phyloP scores from a whole-genome alignment of 345 rosid species.

The Camelina hispida region DNA sequence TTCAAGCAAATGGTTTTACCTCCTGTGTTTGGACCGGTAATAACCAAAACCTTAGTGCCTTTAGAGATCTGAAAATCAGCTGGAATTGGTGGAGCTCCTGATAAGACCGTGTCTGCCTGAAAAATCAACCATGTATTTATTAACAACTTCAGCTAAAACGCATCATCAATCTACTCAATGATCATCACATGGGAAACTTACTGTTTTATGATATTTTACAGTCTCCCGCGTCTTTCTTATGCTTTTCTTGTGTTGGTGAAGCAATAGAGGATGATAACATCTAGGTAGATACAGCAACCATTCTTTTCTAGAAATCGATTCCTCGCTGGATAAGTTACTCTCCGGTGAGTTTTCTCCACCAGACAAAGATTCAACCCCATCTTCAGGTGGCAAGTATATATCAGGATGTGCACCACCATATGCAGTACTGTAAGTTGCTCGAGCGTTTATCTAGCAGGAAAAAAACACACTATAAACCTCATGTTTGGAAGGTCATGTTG shows the following conservation, averaged over 20 bases:
- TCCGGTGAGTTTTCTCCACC: slow-evolving; percentile 40
- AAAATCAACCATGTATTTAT: slow-evolving; percentile 28
- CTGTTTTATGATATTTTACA: slow-evolving; percentile 55
- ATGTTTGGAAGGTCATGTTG: slow-evolving; percentile 18
- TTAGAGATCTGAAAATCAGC: slow-evolving; percentile 69
- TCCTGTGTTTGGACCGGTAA: slow-evolving; percentile 98
- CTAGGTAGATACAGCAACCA: slow-evolving; percentile 82
- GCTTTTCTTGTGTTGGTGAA: slow-evolving; percentile 76
- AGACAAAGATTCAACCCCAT: slow-evolving; percentile 44
- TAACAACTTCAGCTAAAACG: slow-evolving; percentile 25
- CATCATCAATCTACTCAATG: slow-evolving; percentile 11
- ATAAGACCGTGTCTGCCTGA: slow-evolving; percentile 60
- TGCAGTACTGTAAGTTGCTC: slow-evolving; percentile 79
- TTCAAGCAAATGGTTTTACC: slow-evolving; percentile 94
- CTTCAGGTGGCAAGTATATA: slow-evolving; percentile 64
- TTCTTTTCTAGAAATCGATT: slow-evolving; percentile 49
- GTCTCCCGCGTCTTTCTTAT: slow-evolving; percentile 57
- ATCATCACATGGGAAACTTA: slow-evolving; percentile 45
- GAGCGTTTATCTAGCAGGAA: slow-evolving; percentile 75
- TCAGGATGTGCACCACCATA: slow-evolving; percentile 76
- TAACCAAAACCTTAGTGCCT: slow-evolving; percentile 75
- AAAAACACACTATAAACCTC: slow-evolving; percentile 26
- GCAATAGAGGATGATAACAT: slow-evolving; percentile 86
- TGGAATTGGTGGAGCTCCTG: slow-evolving; percentile 71
- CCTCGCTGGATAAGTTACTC: slow-evolving; percentile 42